Percentiles rank a stretch among this genome's conserved stretches.
phyloP scores from a whole-genome alignment of 768 basidiomycete species.

The Agrocybe chaxingu region DNA sequence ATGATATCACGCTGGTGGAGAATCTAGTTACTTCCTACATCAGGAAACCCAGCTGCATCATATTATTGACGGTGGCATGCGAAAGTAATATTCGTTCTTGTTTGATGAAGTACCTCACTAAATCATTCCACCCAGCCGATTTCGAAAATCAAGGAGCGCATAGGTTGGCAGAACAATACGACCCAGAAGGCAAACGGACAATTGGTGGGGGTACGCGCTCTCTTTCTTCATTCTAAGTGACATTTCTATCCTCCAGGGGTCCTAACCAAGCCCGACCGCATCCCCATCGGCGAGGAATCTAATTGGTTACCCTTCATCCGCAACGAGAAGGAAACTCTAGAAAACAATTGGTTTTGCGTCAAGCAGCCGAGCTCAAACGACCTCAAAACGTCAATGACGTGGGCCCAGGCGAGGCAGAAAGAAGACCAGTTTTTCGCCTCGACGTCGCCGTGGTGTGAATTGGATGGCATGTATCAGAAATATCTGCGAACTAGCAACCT shows the following conservation, averaged over 20 bases:
- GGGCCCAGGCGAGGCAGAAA: conserved; percentile 53
- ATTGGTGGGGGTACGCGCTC: conserved; percentile 50
- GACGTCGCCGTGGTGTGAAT: conserved; percentile 49
- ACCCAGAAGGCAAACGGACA: conserved; percentile 63
- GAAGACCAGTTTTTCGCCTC: conserved; percentile 59
- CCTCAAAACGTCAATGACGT: conserved; percentile 49
- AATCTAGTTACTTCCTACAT: conserved; percentile 59
- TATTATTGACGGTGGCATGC: conserved; percentile 58
- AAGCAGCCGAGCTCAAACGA: conserved; percentile 53
- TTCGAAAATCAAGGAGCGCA: conserved; percentile 79
- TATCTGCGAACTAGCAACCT: conserved; percentile 57
- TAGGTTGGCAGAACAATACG: conserved; percentile 55
- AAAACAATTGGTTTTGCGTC: conserved; percentile 59
- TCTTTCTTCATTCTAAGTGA: neutral
- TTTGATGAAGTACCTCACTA: neutral
- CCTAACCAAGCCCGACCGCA: conserved; percentile 51
- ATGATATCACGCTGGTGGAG: conserved; percentile 62
- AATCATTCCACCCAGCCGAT: conserved; percentile 46
- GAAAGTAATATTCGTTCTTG: conserved; percentile 45
- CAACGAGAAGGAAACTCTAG: conserved; percentile 47
- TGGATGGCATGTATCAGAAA: conserved; percentile 46
- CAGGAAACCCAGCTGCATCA: conserved; percentile 55
- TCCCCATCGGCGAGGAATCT: conserved; percentile 46
- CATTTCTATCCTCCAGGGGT: conserved; percentile 43
- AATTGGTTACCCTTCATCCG: conserved; percentile 56